Evolutionary conservation across 345 rosid genomes (phyloP), one percentile per base, ranked within the genome.

Genomic region (Reutealis trisperma): DNA sequence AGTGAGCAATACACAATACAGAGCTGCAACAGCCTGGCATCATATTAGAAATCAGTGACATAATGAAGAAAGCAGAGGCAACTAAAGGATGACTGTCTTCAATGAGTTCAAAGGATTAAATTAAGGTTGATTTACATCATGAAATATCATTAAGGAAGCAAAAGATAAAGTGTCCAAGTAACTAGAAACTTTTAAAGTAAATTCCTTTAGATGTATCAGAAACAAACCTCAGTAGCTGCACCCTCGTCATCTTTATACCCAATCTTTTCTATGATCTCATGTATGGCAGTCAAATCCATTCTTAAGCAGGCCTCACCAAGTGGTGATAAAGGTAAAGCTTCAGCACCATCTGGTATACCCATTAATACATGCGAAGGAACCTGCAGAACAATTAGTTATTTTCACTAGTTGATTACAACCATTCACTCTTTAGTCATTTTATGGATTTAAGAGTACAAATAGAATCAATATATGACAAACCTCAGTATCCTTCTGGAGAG

Each of bases 231-330:
- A 77, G 92, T 87, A 63, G 87, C 88, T 62, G 93, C 87, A 70
- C 89, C 93, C 85, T 90, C 94, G 18, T 94, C 98, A 67, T 91
- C 97, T 86, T 89, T 90, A 83, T 91, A 94, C 12, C 94, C 97
- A 81, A 92, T 77, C 70, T 88, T 85, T 75, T 92, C 95, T 79
- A 94, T 76, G 77, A 91, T 88, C 82, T 91, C 94, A 70, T 86
- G 91, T 70, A 94, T 87, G 59, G 98, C 91, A 79, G 88, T 87
- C 86, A 94, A 84, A 87, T 92, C 97, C 84, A 71, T 86, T 83
- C 91, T 87, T 58, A 85, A 84, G 83, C 92, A 89, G 75, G 98
- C 96, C 82, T 94, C 95, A n/a, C 89, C 97, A 67, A 92, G 80
- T n/a, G 95, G 91, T 47, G 98, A 86, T 19, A 85, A 80, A 66